Percentiles rank a stretch among this genome's conserved stretches.
Conservation (phyloP, 2,329 filamentous ascomycete species). For the Magnaporthiopsis incrustans region DNA sequence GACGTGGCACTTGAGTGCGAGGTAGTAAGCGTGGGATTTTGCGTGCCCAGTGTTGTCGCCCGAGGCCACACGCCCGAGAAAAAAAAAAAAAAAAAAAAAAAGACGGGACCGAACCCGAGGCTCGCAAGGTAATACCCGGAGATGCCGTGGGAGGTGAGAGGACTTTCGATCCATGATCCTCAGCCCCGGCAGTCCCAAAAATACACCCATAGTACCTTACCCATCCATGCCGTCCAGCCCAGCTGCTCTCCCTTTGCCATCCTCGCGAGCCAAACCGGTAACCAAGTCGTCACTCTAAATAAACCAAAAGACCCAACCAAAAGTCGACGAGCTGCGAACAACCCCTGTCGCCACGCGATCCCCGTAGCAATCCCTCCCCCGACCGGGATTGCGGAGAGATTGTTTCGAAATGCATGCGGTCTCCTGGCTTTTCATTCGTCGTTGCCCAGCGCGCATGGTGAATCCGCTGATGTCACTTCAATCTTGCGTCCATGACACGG, state of each 20-base stretch:
- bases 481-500: too few species aligned
- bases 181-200: background rate
- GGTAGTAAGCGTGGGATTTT: background rate
- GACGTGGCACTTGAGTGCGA: too few species aligned
- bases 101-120: too few species aligned
- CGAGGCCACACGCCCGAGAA: too few species aligned
- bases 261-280: background rate
- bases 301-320: background rate
- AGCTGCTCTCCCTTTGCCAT: background rate
- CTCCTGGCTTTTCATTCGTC: too few species aligned
- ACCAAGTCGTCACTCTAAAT: background rate
- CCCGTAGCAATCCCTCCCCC: background rate
- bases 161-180: too few species aligned
- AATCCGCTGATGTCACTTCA: too few species aligned
- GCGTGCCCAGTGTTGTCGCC: too few species aligned
- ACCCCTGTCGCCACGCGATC: background rate
- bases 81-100: too few species aligned
- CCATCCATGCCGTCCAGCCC: background rate
- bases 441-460: too few species aligned
- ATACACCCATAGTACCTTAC: background rate
- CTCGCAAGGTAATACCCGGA: too few species aligned
- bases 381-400: background rate
- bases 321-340: background rate
- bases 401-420: too few species aligned
- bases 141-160: background rate